Evolutionary conservation across 2,329 filamentous ascomycete species (phyloP), one percentile per base, ranked within the genome.

Genomic region (Neonectria sp.): DNA sequence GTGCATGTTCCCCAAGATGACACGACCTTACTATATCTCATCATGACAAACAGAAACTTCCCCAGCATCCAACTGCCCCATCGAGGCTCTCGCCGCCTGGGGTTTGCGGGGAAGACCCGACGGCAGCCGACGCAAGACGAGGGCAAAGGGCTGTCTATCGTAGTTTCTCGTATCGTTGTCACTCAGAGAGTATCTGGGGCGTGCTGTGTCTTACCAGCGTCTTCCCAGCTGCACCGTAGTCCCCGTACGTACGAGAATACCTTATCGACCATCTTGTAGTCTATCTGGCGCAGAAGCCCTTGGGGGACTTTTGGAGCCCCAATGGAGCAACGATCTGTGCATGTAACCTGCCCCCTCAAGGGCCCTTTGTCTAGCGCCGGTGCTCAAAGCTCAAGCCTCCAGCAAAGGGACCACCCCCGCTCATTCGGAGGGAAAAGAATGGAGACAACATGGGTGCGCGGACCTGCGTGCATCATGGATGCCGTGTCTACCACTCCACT

Each of bases 291-390:
- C 27, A 15, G 31, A 13, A 46, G 58, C n/a, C 12, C 27, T 37
- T 40, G 12, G 15, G 59, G 59, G 49, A 62, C 59, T 62, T 62
- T 62, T 62, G 59, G 48, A 60, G 40, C 13, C 59, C 59, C 51
- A 25, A 46, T 62, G 59, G 58, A 60, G 58, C 58, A 60, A 60
- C 48, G 58, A 60, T 60, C 58, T 60, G 15, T 49, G 31, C 45
- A 53, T 40, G 46, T 35, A 52, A 51, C 46, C 37, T 25, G 35
- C 31, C 31, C 24, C 27, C 40, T 45, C 25, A 2, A 51, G 58
- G 33, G 15, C 11, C 59, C 59, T 55, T 55, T 62, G 59, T 62
- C 40, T 55, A 62, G 59, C 51, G 46, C 33, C 31, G 49, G 29
- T 21, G 29, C 49, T 33, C 11, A 3, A 45, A 37, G 24, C 35